Evolutionary conservation across 768 basidiomycete species (phyloP).

Genomic region (Pulveroboletus sp.): DNA sequence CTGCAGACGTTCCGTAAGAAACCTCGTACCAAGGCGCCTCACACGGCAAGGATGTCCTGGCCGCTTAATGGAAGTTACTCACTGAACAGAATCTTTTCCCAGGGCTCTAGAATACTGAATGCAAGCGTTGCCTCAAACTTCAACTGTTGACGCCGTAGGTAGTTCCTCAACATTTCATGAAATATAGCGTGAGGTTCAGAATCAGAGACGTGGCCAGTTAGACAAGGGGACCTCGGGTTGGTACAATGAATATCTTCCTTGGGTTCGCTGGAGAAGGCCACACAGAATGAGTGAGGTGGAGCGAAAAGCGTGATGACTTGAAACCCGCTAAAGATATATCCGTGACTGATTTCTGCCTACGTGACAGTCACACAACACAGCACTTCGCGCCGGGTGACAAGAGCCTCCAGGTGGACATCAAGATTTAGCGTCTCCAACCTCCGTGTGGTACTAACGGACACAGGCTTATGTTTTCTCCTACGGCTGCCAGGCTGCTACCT

Average conservation of each 20-base stretch:
- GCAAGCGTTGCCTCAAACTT: constrained; percentile 53
- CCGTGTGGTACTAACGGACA: too few relatives aligned
- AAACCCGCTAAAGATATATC: too few relatives aligned
- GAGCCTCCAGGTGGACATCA: too few relatives aligned
- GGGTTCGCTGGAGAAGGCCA: not conserved
- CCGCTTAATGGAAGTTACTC: constrained; percentile 24
- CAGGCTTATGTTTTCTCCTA: too few relatives aligned
- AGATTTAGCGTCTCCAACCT: too few relatives aligned
- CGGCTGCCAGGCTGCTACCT: too few relatives aligned
- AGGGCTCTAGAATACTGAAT: constrained; percentile 59
- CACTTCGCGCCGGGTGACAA: too few relatives aligned
- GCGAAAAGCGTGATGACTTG: too few relatives aligned
- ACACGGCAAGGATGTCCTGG: not conserved
- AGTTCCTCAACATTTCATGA: constrained; percentile 27
- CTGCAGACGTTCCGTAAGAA: constrained; percentile 28
- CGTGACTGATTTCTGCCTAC: constrained; percentile 15
- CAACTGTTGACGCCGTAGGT: constrained; percentile 28
- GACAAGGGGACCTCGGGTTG: not conserved
- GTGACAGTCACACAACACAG: constrained; percentile 3
- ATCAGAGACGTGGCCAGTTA: not conserved
- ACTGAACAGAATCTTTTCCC: constrained; percentile 64
- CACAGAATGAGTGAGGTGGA: not conserved
- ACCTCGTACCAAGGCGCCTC: not conserved
- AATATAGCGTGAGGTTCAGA: not conserved
- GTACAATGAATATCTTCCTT: not conserved